A percentile compares a stretch with the other conserved stretches of the same genome.
Conservation (phyloP, 139 green algal genomes). For the Trebouxia sp. region DNA sequence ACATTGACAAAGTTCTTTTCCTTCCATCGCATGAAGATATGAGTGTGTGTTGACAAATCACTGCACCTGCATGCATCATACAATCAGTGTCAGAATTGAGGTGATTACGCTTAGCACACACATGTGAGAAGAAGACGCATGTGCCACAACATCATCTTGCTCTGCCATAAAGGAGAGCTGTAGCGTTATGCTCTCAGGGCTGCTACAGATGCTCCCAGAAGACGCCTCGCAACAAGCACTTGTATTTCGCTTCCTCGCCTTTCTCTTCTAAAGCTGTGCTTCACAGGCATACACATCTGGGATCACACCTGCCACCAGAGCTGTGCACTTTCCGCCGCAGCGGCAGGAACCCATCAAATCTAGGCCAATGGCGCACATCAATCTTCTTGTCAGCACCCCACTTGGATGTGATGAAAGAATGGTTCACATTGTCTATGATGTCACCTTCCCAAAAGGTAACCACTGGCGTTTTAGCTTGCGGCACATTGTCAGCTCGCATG, state of each 20-base stretch:
- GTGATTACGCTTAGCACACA: no score
- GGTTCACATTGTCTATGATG: slow-evolving; percentile 77
- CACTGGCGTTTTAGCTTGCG: slow-evolving; percentile 39
- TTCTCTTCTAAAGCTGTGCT: no score
- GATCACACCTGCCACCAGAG: slow-evolving; percentile 7
- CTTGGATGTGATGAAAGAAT: slow-evolving; percentile 74
- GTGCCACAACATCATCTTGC: no score
- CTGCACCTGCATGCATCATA: slow-evolving; percentile 47
- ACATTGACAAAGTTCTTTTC: slow-evolving; percentile 75
- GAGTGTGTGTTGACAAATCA: slow-evolving; percentile 36
- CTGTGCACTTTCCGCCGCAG: slow-evolving; percentile 29
- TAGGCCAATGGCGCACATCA: slow-evolving; percentile 63
- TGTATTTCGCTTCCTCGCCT: no score
- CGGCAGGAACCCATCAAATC: slow-evolving; percentile 54
- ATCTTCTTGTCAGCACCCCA: slow-evolving; percentile 53
- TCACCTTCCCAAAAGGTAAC: slow-evolving; percentile 70
- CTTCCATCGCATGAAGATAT: slow-evolving; percentile 84
- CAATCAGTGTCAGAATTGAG: no score
- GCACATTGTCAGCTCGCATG: slow-evolving; percentile 58
- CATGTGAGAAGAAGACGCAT: no score
- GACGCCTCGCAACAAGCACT: no score
- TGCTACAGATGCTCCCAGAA: no score
- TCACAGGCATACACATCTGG: not conserved
- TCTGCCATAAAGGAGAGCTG: no score
- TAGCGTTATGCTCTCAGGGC: not conserved